Base-by-base conservation (phyloP, 1,139 yeast species). In the Ashbya aceris region DNA sequence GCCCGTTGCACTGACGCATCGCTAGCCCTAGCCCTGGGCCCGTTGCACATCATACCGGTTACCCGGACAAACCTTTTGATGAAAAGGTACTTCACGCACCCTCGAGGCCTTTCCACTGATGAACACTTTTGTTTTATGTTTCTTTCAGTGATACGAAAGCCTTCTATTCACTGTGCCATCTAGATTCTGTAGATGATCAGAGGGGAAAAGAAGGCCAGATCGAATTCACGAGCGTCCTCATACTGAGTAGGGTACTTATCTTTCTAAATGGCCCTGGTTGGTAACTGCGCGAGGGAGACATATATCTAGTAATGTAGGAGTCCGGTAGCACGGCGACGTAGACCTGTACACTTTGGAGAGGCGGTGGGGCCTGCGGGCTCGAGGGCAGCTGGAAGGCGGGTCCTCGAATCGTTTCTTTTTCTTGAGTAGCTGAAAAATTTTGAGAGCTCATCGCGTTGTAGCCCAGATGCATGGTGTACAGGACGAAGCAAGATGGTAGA, bases 81-180 rank as follows among this genome's bases (percentile, higher is more conserved):
- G 23, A 17, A 17, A 17, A 17, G 5, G 3, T 4, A 17, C 23
- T 17, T 17, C 6, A 17, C 3, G 23, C 3, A 17, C 23, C 23
- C 23, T 17, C 5, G 6, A 17, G 23, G 23, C 6, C 23, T 17
- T 17, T 6, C 23, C 23, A 17, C 23, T 17, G 6, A 6, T 17
- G 31, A 29, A 29, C 11, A 10, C 29, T 40, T 40, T 36, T 36
- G 30, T 23, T 20, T 6, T 36, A 8, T 31, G 28, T 33, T 32
- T 38, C 28, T 2, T 14, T 27, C 37, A 38, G 40, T 53, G 63
- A 59, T 59, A 59, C 63, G 60, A 56, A 58, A 48, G 63, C 63
- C 47, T 56, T 57, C 63, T 57, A 59, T 59, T 58, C 62, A 57
- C 63, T 59, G 61, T 58, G 60, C 60, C 62, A 56, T 55, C 61